Base-by-base conservation (phyloP, 106 monocot genomes). In the Phalaenopsis aphrodite region DNA sequence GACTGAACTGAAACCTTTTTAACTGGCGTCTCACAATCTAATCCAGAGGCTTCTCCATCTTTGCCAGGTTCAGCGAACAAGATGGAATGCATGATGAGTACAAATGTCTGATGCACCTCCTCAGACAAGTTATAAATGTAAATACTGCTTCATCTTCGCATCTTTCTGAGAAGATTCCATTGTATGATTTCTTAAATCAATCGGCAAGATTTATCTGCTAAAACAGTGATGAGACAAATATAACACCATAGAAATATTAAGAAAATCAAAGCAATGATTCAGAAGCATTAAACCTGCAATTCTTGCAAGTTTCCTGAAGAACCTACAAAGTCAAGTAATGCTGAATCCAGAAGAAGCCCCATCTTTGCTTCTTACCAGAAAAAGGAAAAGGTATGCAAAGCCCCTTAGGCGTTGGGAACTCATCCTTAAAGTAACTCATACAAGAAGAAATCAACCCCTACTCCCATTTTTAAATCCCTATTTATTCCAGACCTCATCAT, bases 1-100 rank as follows among this genome's bases (percentile, higher is more conserved):
- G 69, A 37, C 74, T 43, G 74, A 74, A 74, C 19, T 49, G 76
- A 76, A 76, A 49, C 76, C 7, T 42, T 76, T 49, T 49, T 76
- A 1, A 49, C 24, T 8, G 76, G 48, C 5, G 76, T 48, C 17
- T 48, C 24, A 49, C 8, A 76, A 24, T 76, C 49, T 18, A 49
- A 41, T 2, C 11, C 49, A 12, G 76, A 21, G 24, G 12, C 3
- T 76, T 76, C 76, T 48, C n/a, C 76, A 76, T 76, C 48, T 76
- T 48, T 30, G 10, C 24, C 48, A 30, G 49, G 16, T 49, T 76
- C 76, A 49, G 46, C 3, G n/a, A 30, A 18, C 76, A 76, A 76
- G 47, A 21, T 46, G 49, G 76, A 49, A 48, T 47, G 48, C 76
- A 76, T 76, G 76, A 43, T 76, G 21, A 10, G 30, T 24, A 5